Evolutionary conservation across 495 filamentous ascomycete genomes (phyloP).

Genomic region (Penicillium cosmopolitanum): DNA sequence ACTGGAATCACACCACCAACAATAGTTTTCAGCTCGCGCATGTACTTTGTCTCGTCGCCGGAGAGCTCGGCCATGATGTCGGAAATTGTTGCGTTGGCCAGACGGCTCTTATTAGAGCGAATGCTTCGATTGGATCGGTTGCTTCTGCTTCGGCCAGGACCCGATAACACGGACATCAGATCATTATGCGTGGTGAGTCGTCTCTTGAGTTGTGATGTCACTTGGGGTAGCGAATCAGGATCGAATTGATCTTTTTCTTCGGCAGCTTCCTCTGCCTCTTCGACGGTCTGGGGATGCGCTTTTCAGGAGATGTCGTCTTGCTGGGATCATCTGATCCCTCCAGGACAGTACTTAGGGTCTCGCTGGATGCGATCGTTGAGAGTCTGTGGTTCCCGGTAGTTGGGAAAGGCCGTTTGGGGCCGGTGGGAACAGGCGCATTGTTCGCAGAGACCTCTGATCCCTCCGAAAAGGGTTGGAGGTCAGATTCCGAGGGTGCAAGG

Average conservation of each 20-base stretch:
- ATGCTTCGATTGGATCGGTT: conserved; percentile 72
- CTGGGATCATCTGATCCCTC: conserved; percentile 28
- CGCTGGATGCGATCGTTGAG: conserved; percentile 73
- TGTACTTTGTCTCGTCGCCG: conserved; percentile 86
- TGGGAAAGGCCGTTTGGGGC: conserved; percentile 58
- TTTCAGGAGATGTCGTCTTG: neutral
- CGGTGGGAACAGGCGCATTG: conserved; percentile 43
- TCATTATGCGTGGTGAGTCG: conserved; percentile 90
- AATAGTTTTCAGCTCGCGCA: conserved; percentile 87
- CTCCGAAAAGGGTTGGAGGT: conserved; percentile 38
- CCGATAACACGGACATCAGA: conserved; percentile 87
- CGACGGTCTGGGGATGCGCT: conserved; percentile 6
- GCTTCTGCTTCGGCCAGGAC: conserved; percentile 67
- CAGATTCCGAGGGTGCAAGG: conserved; percentile 29
- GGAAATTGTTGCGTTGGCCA: conserved; percentile 65
- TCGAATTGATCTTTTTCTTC: conserved; percentile 52
- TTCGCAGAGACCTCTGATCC: conserved; percentile 44
- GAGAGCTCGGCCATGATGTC: conserved; percentile 82
- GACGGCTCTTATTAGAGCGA: conserved; percentile 67
- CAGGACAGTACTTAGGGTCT: conserved; percentile 56
- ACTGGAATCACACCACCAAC: conserved; percentile 97
- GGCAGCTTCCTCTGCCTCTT: conserved; percentile 27
- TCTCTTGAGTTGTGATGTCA: conserved; percentile 63
- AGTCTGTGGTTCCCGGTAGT: conserved; percentile 67
- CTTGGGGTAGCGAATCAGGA: conserved; percentile 40